Evolutionary conservation across 208 protist genomes (phyloP).

Genomic region (Leishmania lainsoni): DNA sequence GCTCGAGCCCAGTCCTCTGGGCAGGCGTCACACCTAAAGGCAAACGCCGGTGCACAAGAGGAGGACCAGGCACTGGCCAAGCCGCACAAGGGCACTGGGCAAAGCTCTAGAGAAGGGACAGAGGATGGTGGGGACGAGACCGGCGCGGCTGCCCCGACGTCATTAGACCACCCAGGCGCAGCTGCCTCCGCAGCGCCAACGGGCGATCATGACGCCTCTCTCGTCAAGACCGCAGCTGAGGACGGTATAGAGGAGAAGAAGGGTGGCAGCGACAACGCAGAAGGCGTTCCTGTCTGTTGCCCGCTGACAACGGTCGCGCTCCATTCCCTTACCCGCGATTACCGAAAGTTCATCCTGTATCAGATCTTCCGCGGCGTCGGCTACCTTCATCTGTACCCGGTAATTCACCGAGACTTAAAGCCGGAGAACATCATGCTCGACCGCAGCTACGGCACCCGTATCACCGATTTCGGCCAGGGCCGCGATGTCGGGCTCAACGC

Average conservation of each 20-base stretch:
- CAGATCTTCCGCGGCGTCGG: slow-evolving; percentile 96
- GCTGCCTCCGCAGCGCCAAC: background rate
- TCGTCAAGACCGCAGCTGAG: background rate
- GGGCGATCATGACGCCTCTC: slow-evolving; percentile 5
- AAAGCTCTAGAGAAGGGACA: background rate
- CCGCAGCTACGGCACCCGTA: slow-evolving; percentile 89
- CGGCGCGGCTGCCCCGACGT: background rate
- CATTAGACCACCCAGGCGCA: background rate
- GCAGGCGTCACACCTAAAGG: background rate
- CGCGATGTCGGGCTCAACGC: slow-evolving; percentile 68
- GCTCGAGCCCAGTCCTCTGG: background rate
- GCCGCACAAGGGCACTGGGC: background rate
- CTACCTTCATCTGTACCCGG: slow-evolving; percentile 90
- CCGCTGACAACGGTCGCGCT: slow-evolving; percentile 49
- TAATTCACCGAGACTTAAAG: slow-evolving; percentile 95
- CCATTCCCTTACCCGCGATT: slow-evolving; percentile 95
- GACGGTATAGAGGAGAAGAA: background rate
- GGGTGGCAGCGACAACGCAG: background rate
- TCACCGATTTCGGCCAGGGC: slow-evolving; percentile 98
- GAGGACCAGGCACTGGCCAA: background rate
- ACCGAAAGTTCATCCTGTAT: slow-evolving; percentile 97
- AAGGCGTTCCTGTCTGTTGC: slow-evolving; percentile 22
- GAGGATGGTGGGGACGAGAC: background rate
- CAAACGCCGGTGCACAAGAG: background rate
- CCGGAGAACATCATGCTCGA: slow-evolving; percentile 93